phyloP scores from a whole-genome alignment of 1,284 basidiomycete species.

The Coriolopsis trogii region DNA sequence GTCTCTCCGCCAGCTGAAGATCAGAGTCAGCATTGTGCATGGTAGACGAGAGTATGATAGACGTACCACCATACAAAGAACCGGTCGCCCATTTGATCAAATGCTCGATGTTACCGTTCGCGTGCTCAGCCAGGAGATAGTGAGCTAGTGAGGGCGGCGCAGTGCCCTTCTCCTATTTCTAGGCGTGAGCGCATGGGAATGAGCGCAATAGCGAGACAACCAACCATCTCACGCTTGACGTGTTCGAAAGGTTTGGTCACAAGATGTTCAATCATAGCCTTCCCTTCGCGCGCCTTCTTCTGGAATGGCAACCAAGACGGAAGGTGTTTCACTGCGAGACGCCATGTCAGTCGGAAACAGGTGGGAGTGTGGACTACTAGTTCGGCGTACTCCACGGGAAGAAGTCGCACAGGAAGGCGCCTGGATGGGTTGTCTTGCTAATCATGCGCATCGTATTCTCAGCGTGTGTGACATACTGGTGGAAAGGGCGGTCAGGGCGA shows the following conservation, averaged over 20 bases:
- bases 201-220: neutral
- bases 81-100: slow-evolving; percentile 27
- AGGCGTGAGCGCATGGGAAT: neutral
- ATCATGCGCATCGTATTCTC: slow-evolving; percentile 29
- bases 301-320: slow-evolving; percentile 43
- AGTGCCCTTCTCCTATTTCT: slow-evolving; percentile 11
- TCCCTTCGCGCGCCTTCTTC: slow-evolving; percentile 25
- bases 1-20: slow-evolving; percentile 20
- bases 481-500: slow-evolving; percentile 3
- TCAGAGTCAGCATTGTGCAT: neutral
- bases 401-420: slow-evolving; percentile 34
- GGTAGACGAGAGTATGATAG: neutral
- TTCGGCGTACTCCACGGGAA: slow-evolving; percentile 28
- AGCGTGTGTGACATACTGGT: slow-evolving; percentile 27
- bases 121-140: slow-evolving; percentile 9
- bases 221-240: slow-evolving; percentile 34
- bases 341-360: too few relatives aligned
- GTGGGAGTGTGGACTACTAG: neutral
- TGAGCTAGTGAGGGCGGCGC: slow-evolving; percentile 20
- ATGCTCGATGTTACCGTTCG: slow-evolving; percentile 8
- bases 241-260: slow-evolving; percentile 32
- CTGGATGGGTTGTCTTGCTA: slow-evolving; percentile 29
- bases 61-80: slow-evolving; percentile 30
- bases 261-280: slow-evolving; percentile 22
- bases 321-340: slow-evolving; percentile 38